These are phyloP conservation scores for Tolypocladium paradoxum DNA, from an alignment of 2,329 filamentous ascomycete genomes.

Conservation along the genomic window DNA sequence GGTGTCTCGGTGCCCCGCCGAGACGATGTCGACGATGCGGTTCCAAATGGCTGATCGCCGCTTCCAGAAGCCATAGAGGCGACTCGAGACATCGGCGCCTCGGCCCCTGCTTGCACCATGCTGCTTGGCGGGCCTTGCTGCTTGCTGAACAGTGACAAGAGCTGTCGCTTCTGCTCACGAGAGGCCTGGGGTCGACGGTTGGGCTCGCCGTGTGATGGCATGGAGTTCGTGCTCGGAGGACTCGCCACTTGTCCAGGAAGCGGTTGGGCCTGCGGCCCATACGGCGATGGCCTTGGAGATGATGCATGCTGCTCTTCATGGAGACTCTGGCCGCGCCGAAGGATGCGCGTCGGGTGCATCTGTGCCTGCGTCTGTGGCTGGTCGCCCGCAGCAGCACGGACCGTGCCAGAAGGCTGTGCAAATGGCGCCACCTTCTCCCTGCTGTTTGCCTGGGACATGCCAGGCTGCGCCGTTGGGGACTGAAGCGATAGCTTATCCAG, in stretches of 20 bases:
- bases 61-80: slow-evolving; percentile 32
- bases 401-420: neutral
- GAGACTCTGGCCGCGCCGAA: slow-evolving; percentile 22
- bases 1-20: slow-evolving; percentile 40
- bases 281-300: slow-evolving; percentile 12
- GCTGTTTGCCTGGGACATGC: slow-evolving; percentile 6
- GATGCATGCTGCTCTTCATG: slow-evolving; percentile 7
- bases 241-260: slow-evolving; percentile 9
- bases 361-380: neutral
- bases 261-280: slow-evolving; percentile 9
- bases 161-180: slow-evolving; percentile 20
- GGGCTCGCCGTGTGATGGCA: neutral
- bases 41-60: slow-evolving; percentile 15
- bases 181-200: slow-evolving; percentile 14
- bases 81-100: slow-evolving; percentile 23
- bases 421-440: neutral
- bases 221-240: slow-evolving; percentile 2
- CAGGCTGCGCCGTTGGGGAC: slow-evolving; percentile 5
- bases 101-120: slow-evolving; percentile 1
- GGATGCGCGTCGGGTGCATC: slow-evolving; percentile 20
- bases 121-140: slow-evolving; percentile 3
- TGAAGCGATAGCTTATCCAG: slow-evolving; percentile 12
- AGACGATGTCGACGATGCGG: slow-evolving; percentile 14
- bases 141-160: slow-evolving; percentile 55
- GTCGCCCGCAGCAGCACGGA: neutral